Evolutionary conservation across 805 yeast genomes (phyloP).

Genomic region (Teunomyces atbi): DNA sequence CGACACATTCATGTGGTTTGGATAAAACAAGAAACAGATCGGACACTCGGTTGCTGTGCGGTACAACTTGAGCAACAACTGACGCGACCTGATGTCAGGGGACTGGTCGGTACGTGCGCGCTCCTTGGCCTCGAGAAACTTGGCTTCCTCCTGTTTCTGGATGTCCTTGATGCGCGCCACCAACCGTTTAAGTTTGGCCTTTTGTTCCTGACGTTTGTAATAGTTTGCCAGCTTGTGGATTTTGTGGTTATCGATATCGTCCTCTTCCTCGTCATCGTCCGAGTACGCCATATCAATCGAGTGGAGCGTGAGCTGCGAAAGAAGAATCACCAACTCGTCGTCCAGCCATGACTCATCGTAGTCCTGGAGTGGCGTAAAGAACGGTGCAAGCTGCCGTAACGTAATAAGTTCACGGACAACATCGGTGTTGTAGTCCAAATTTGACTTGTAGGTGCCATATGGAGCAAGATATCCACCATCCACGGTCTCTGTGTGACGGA

Average conservation of each 20-base stretch:
- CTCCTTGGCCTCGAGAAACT: slow-evolving; percentile 28
- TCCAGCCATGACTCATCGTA: slow-evolving; percentile 71
- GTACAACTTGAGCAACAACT: slow-evolving; percentile 60
- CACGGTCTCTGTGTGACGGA: slow-evolving; percentile 64
- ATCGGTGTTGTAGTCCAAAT: slow-evolving; percentile 68
- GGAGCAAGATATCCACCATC: slow-evolving; percentile 97
- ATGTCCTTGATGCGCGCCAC: slow-evolving; percentile 27
- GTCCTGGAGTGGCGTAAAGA: slow-evolving; percentile 85
- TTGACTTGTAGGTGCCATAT: slow-evolving; percentile 79
- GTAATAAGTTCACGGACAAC: slow-evolving; percentile 71
- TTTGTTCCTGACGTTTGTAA: slow-evolving; percentile 49
- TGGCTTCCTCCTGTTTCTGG: slow-evolving; percentile 35
- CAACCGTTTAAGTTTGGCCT: slow-evolving; percentile 41
- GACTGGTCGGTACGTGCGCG: neutral
- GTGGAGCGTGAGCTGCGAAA: slow-evolving; percentile 56
- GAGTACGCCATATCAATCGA: slow-evolving; percentile 48
- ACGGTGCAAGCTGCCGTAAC: slow-evolving; percentile 78
- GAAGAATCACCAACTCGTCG: slow-evolving; percentile 52
- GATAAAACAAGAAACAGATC: slow-evolving; percentile 86
- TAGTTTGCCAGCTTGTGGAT: slow-evolving; percentile 48
- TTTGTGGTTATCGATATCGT: slow-evolving; percentile 63
- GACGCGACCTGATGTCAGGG: slow-evolving; percentile 37
- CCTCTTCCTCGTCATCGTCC: slow-evolving; percentile 46
- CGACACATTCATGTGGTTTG: slow-evolving; percentile 71
- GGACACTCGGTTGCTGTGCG: slow-evolving; percentile 81